Evolutionary conservation across 768 basidiomycete genomes (phyloP), one percentile per base, ranked within the genome.

Genomic region (Suillus subalutaceus): DNA sequence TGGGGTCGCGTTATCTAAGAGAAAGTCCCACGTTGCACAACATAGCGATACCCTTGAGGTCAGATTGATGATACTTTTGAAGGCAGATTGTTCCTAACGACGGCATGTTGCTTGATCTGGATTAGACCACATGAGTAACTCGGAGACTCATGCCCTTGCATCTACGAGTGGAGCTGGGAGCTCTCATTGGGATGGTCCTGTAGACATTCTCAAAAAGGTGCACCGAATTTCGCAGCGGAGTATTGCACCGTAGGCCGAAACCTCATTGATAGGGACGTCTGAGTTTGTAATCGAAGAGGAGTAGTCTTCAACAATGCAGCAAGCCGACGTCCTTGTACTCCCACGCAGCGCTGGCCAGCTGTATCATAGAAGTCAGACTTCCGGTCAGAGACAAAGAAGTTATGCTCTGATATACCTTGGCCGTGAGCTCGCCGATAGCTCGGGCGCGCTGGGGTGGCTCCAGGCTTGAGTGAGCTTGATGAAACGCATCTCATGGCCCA

Each of bases 11-110:
- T 32, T 55, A 32, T 55, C 20, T 20, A 10, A 35, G 32, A 35
- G 18, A 55, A 55, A 55, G 53, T 55, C 53, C 18, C 53, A 56
- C 55, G 55, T 56, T 10, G 18, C 8, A 20, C 53, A 55, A 55
- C 30, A 30, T 6, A 55, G 30, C 6, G 35, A 56, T n/a, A n/a
- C 35, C 55, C 55, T 56, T 56, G 55, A n/a, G 32, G 30, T 18
- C 16, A 53, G 30, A 53, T 53, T 35, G 13, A 10, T 18, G 23
- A 37, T 18, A 41, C 4, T 15, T 7, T 15, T 18, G 23, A 26
- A 6, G 16, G 23, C 16, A 56, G 20, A 56, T 37, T 4, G 6
- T 37, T n/a, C 32, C 20, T n/a, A 7, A 12, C 55, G 55, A 56
- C 55, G 55, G 55, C 32, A 56, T 56, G 18, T n/a, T 35, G 35